Conservation (phyloP, 163 green algal species). For the Chloromonas sp. region DNA sequence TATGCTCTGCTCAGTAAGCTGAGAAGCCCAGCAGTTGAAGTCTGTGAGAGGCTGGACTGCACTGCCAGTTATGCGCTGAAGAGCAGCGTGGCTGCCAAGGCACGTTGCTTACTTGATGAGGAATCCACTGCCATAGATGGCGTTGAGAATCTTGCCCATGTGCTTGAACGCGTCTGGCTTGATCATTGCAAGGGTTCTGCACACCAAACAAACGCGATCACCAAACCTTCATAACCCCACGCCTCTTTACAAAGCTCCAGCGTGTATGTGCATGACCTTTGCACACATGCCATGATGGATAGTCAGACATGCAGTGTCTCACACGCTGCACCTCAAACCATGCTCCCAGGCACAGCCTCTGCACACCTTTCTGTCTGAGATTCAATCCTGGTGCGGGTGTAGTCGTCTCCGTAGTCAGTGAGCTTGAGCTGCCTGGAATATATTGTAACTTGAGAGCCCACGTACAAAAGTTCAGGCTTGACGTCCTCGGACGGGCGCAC, state of each 20-base stretch:
- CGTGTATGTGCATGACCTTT: neutral
- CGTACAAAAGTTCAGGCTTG: constrained; percentile 46
- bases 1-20: neutral
- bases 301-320: neutral
- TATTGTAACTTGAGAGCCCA: constrained; percentile 58
- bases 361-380: constrained; percentile 43
- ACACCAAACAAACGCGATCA: neutral
- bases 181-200: constrained; percentile 49
- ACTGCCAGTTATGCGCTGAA: too few relatives aligned
- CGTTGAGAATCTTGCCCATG: constrained; percentile 69
- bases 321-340: neutral
- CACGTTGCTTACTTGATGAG: constrained; percentile 33
- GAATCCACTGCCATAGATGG: constrained; percentile 53
- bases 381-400: constrained; percentile 46
- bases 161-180: constrained; percentile 70
- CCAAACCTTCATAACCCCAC: too few relatives aligned
- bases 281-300: neutral
- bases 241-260: too few relatives aligned
- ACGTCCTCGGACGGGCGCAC: constrained; percentile 34
- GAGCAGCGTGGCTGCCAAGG: too few relatives aligned
- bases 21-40: neutral
- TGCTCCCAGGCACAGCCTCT: neutral
- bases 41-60: too few relatives aligned
- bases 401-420: constrained; percentile 66
- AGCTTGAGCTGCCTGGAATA: constrained; percentile 65